Conservation (phyloP, 2,329 filamentous ascomycete genomes). For the Fusarium sp. region DNA sequence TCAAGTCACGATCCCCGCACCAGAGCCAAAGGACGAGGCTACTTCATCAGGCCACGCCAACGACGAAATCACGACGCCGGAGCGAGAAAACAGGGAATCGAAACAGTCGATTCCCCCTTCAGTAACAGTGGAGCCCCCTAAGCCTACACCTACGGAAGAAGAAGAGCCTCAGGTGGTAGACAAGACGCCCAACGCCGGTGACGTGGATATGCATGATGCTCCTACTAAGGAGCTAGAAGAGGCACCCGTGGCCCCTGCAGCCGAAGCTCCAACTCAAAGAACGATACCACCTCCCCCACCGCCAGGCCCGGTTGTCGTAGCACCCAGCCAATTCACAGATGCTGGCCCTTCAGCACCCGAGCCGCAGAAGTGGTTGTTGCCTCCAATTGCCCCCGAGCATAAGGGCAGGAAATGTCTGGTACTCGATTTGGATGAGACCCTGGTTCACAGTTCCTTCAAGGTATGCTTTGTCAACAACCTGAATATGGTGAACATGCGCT, state of each 20-base stretch:
- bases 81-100: constrained; percentile 60
- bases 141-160: constrained; percentile 41
- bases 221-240: constrained; percentile 65
- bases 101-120: constrained; percentile 58
- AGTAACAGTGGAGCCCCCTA: constrained; percentile 60
- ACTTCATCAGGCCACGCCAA: constrained; percentile 61
- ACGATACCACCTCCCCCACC: constrained; percentile 62
- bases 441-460: constrained; percentile 99
- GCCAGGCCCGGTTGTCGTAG: constrained; percentile 58
- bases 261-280: constrained; percentile 52
- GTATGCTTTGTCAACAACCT: constrained; percentile 59
- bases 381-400: constrained; percentile 82
- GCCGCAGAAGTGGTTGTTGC: constrained; percentile 76
- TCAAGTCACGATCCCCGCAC: constrained; percentile 51
- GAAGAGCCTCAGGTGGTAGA: constrained; percentile 47
- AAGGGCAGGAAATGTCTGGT: constrained; percentile 94
- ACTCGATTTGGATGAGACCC: constrained; percentile 93
- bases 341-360: constrained; percentile 58
- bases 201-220: constrained; percentile 76
- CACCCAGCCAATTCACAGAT: constrained; percentile 56
- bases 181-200: constrained; percentile 65
- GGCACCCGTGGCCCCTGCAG: constrained; percentile 53
- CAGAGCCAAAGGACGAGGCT: constrained; percentile 59
- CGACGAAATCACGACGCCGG: constrained; percentile 59
- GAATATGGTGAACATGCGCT: constrained; percentile 25